Evolutionary conservation across 805 yeast species (phyloP).

Genomic region (Torulaspora franciscae): DNA sequence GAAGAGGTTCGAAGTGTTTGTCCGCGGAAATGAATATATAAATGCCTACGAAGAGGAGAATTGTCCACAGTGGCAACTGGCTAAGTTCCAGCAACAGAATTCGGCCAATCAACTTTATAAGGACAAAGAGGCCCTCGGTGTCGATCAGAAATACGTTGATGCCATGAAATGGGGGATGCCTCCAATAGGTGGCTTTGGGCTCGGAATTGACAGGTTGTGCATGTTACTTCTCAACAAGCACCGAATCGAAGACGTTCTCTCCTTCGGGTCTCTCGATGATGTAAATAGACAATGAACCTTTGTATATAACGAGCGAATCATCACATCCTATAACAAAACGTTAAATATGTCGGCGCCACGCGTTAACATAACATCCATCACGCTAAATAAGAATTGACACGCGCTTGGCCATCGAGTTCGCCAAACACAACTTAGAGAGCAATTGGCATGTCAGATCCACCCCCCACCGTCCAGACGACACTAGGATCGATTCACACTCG

Average conservation of each 20-base stretch:
- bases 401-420: neutral
- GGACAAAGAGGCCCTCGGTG: slow-evolving; percentile 57
- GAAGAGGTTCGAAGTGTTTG: slow-evolving; percentile 77
- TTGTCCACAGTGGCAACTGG: slow-evolving; percentile 65
- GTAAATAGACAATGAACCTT: slow-evolving; percentile 50
- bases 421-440: neutral
- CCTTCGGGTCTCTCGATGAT: slow-evolving; percentile 70
- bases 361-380: neutral
- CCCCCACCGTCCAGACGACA: slow-evolving; percentile 31
- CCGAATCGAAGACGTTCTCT: slow-evolving; percentile 69
- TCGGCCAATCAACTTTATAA: slow-evolving; percentile 41
- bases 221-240: slow-evolving; percentile 65
- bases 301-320: neutral
- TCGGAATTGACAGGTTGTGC: slow-evolving; percentile 84
- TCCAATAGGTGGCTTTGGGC: slow-evolving; percentile 98
- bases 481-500: slow-evolving; percentile 35
- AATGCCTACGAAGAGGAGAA: slow-evolving; percentile 98
- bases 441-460: neutral
- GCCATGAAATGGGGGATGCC: slow-evolving; percentile 92
- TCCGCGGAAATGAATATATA: slow-evolving; percentile 72
- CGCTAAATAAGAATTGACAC: neutral
- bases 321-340: neutral
- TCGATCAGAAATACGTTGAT: slow-evolving; percentile 67
- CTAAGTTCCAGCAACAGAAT: slow-evolving; percentile 60
- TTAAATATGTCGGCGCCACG: neutral